Percentiles rank a stretch among this genome's conserved stretches.
Conservation (phyloP, 495 filamentous ascomycete genomes). For the Copromyces sp. region DNA sequence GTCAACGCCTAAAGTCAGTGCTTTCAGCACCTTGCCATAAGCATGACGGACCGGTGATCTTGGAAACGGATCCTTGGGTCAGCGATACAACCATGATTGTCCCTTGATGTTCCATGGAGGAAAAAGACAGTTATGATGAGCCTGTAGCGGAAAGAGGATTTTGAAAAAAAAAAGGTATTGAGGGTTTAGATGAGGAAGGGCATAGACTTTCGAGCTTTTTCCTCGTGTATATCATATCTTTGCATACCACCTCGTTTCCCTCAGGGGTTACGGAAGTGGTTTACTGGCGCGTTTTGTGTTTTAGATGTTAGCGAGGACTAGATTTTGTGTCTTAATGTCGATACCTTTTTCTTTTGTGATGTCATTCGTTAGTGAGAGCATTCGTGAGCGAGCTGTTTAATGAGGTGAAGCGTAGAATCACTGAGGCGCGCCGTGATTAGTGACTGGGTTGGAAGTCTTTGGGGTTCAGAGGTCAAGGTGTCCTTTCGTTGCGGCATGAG, state of each 20-base stretch:
- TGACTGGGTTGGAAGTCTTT: background rate
- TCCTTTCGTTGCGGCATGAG: background rate
- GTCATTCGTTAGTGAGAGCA: background rate
- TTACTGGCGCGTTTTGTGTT: background rate
- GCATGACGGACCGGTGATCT: background rate
- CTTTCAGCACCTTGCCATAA: background rate
- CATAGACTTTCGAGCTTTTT: background rate
- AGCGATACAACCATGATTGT: background rate
- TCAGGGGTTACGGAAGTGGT: background rate
- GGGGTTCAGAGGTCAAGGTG: background rate
- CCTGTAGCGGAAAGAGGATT: background rate
- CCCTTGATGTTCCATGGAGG: background rate
- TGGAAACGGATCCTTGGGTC: background rate
- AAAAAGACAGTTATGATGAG: background rate
- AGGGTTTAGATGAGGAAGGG: background rate
- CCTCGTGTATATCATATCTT: background rate
- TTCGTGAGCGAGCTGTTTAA: background rate
- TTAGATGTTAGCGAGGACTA: background rate
- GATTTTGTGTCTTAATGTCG: background rate
- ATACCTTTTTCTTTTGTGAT: background rate
- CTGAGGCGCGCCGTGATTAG: background rate
- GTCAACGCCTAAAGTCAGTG: slow-evolving; percentile 13
- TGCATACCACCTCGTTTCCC: background rate
- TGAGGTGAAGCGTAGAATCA: background rate
- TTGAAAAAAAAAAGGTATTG: background rate